Evolutionary conservation across 495 filamentous ascomycete species (phyloP).

Genomic region (Aspergillus nanangensis): DNA sequence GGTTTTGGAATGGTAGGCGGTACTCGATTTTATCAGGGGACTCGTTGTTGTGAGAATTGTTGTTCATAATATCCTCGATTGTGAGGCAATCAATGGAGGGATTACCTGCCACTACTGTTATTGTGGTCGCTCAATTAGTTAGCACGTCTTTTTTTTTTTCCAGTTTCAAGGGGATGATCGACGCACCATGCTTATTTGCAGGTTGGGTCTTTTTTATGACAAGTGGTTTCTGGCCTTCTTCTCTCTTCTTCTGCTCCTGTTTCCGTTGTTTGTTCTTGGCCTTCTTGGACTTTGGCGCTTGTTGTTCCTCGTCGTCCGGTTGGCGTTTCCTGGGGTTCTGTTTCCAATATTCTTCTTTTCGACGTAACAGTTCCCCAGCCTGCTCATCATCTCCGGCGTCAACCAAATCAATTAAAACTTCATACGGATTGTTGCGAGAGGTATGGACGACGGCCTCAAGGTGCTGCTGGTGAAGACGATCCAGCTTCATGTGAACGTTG

Average conservation of each 20-base stretch:
- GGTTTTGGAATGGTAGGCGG: constrained; percentile 65
- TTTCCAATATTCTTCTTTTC: constrained; percentile 59
- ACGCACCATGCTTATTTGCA: constrained; percentile 30
- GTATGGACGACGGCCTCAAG: constrained; percentile 72
- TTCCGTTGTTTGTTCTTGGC: constrained; percentile 26
- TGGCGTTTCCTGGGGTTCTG: constrained; percentile 35
- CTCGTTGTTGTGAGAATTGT: constrained; percentile 34
- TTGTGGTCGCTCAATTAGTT: neutral
- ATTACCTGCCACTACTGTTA: constrained; percentile 29
- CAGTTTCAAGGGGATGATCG: no score
- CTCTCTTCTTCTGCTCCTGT: constrained; percentile 22
- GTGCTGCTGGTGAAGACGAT: constrained; percentile 41
- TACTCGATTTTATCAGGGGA: constrained; percentile 40
- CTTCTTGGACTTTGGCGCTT: constrained; percentile 27
- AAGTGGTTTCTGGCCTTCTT: constrained; percentile 29
- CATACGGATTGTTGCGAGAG: constrained; percentile 49
- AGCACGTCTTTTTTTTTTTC: no score
- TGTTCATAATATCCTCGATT: constrained; percentile 40
- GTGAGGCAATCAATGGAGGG: constrained; percentile 22
- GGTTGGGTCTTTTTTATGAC: constrained; percentile 31
- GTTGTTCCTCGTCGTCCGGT: constrained; percentile 30
- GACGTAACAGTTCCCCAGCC: constrained; percentile 55
- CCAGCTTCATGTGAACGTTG: constrained; percentile 66
- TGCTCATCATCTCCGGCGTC: constrained; percentile 38
- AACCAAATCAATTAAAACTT: constrained; percentile 50